These are phyloP conservation scores for Hamamelis virginiana DNA, from an alignment of 164 flowering plant species.

Conservation along the genomic window DNA sequence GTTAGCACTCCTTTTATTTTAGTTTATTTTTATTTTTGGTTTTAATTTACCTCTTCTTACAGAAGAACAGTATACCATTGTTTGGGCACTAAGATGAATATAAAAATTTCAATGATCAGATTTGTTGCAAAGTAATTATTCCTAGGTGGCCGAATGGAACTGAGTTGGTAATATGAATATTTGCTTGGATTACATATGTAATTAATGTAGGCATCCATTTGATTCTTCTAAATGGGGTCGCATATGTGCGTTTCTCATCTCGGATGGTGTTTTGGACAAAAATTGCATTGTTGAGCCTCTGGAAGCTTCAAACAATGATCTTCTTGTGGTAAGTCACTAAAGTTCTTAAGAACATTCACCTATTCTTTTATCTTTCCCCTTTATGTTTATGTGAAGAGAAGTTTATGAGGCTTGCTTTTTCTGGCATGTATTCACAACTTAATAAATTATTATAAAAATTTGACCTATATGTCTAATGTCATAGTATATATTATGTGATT, in stretches of 20 bases:
- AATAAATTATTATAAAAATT: too few relatives aligned
- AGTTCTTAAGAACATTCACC: background rate
- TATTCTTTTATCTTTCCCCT: background rate
- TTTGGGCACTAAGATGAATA: background rate
- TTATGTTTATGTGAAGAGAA: background rate
- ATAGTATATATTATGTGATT: too few relatives aligned
- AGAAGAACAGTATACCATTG: background rate
- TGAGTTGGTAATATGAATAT: background rate
- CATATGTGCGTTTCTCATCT: conserved; percentile 59
- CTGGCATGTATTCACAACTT: too few relatives aligned
- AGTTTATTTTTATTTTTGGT: background rate
- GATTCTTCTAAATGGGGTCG: conserved; percentile 98
- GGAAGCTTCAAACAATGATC: conserved; percentile 87
- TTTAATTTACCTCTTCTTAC: background rate
- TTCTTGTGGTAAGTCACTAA: conserved; percentile 75
- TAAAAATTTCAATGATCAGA: background rate
- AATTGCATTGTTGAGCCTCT: conserved; percentile 66
- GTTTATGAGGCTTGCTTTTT: too few relatives aligned
- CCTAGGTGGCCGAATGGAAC: background rate
- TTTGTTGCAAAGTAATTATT: background rate
- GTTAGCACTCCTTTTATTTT: too few relatives aligned
- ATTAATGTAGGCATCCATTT: conserved; percentile 83
- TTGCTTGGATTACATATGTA: background rate
- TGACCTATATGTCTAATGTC: too few relatives aligned
- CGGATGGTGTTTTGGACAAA: conserved; percentile 54